Conservation (phyloP, 2,329 filamentous ascomycete genomes). For the Xylariaceae sp. region DNA sequence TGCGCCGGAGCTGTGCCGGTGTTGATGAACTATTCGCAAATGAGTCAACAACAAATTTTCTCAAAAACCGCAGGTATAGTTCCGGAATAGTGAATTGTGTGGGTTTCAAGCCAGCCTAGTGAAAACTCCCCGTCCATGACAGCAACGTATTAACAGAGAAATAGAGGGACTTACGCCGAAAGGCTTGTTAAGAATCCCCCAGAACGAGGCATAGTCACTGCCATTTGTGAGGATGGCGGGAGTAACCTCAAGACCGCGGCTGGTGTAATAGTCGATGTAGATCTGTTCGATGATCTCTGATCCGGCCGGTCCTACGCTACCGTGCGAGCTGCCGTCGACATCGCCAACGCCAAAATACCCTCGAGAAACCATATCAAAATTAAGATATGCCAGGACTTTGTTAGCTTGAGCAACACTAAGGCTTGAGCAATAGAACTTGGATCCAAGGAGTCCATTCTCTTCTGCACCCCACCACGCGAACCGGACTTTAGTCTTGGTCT, state of each 20-base stretch:
- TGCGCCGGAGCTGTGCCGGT: constrained; percentile 19
- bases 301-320: constrained; percentile 11
- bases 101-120: too few species aligned
- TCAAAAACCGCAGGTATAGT: too few species aligned
- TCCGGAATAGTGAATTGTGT: too few species aligned
- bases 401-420: constrained; percentile 4
- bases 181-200: constrained; percentile 19
- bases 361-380: constrained; percentile 21
- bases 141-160: too few species aligned
- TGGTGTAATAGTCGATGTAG: constrained; percentile 19
- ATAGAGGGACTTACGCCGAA: constrained; percentile 7
- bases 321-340: constrained; percentile 10
- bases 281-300: constrained; percentile 22
- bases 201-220: constrained; percentile 22
- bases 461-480: constrained; percentile 24
- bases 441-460: constrained; percentile 21
- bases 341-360: constrained; percentile 21
- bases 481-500: constrained; percentile 19
- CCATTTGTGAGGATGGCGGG: constrained; percentile 20
- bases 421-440: constrained; percentile 20
- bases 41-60: neutral
- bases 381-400: constrained; percentile 16
- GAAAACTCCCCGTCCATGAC: too few species aligned
- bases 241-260: constrained; percentile 10
- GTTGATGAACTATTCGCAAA: constrained; percentile 15